Conservation (phyloP, 2,329 filamentous ascomycete genomes). For the Aspergillus luchuensis region DNA sequence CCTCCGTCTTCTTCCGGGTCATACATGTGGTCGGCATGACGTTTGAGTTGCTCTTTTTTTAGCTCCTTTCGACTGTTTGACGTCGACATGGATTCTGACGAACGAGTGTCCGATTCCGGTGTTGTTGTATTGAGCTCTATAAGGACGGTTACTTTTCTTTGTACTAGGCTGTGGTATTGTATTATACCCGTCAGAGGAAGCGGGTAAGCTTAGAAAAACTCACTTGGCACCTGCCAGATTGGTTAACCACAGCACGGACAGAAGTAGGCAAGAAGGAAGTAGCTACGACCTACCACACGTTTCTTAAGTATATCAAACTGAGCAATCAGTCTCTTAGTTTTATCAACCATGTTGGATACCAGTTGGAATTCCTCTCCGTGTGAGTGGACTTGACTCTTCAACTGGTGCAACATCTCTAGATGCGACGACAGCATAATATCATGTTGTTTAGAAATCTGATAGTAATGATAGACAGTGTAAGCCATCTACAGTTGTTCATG, state of each 20-base stretch:
- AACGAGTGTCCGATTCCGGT: not conserved
- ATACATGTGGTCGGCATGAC: not conserved
- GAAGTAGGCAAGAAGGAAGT: not conserved
- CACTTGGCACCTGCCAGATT: not conserved
- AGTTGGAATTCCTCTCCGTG: conserved; percentile 33
- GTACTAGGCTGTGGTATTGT: not conserved
- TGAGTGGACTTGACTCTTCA: conserved; percentile 33
- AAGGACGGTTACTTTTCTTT: not conserved
- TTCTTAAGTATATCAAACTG: conserved; percentile 39
- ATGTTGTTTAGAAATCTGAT: conserved; percentile 44
- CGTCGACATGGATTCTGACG: not conserved
- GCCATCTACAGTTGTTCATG: not conserved
- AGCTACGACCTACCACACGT: conserved; percentile 36
- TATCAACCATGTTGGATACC: conserved; percentile 42
- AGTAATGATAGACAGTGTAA: not conserved
- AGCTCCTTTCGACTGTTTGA: not conserved
- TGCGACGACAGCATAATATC: conserved; percentile 44
- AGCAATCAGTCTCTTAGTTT: conserved; percentile 41
- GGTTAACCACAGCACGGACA: not conserved
- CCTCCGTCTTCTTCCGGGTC: conserved; percentile 2
- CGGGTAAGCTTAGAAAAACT: not conserved
- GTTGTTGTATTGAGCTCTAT: not conserved
- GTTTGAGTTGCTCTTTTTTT: not conserved
- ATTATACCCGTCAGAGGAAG: not conserved
- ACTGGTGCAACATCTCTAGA: conserved; percentile 39